Conservation (phyloP, 495 filamentous ascomycete genomes). For the Neurospora cerealis region DNA sequence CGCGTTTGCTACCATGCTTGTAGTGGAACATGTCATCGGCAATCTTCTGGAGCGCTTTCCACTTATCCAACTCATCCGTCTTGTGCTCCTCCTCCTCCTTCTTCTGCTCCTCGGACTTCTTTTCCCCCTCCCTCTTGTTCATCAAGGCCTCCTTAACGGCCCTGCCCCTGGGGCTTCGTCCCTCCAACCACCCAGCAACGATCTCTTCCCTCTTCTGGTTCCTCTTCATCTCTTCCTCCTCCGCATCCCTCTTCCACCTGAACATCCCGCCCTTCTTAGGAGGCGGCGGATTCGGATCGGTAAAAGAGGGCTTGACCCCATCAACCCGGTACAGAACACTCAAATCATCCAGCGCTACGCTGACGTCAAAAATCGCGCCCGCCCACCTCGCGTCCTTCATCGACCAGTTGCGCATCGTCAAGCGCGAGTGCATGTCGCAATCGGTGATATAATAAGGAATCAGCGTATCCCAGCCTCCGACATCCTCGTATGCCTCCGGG, state of each 20-base stretch:
- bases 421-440: slow-evolving; percentile 48
- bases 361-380: slow-evolving; percentile 47
- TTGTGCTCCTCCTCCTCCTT: neutral
- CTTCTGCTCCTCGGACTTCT: neutral
- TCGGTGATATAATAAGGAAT: slow-evolving; percentile 53
- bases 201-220: neutral
- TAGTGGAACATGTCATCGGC: slow-evolving; percentile 26
- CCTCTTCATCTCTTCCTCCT: slow-evolving; percentile 15
- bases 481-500: slow-evolving; percentile 37
- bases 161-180: neutral
- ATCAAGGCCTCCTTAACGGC: neutral
- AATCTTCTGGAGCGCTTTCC: neutral
- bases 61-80: neutral
- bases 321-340: slow-evolving; percentile 37
- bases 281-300: slow-evolving; percentile 30
- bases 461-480: slow-evolving; percentile 51
- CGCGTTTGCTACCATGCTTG: slow-evolving; percentile 26
- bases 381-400: slow-evolving; percentile 31
- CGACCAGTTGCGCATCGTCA: slow-evolving; percentile 42
- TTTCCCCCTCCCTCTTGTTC: neutral
- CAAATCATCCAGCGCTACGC: slow-evolving; percentile 34
- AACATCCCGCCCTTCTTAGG: slow-evolving; percentile 2
- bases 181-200: neutral
- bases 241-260: slow-evolving; percentile 3
- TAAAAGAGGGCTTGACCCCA: slow-evolving; percentile 19